phyloP scores from a whole-genome alignment of 768 basidiomycete species.

The Solioccasus polychromus region DNA sequence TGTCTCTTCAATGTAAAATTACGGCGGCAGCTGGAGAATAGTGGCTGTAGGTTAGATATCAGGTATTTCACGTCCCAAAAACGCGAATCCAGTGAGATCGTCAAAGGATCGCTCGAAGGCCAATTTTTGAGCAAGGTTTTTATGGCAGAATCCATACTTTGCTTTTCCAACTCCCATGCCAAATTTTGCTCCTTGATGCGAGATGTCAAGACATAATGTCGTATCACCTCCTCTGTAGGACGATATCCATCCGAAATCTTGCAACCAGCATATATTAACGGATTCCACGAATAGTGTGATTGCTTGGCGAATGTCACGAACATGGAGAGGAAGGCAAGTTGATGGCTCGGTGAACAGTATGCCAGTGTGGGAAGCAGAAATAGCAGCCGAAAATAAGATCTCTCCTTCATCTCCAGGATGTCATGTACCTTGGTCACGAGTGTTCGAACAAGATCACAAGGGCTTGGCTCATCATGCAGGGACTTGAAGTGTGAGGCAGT shows the following conservation, averaged over 20 bases:
- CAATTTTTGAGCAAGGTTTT: slow-evolving; percentile 7
- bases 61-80: slow-evolving; percentile 1
- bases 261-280: slow-evolving; percentile 3
- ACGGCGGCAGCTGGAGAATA: slow-evolving; percentile 14
- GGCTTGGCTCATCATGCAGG: background rate
- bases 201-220: background rate
- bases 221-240: background rate
- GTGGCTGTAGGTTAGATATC: background rate
- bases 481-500: background rate
- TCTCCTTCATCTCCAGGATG: background rate
- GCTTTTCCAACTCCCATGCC: background rate
- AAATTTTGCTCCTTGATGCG: background rate
- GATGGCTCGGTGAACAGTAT: slow-evolving; percentile 15
- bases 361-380: slow-evolving; percentile 9
- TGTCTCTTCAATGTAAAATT: slow-evolving; percentile 6
- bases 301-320: slow-evolving; percentile 27
- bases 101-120: slow-evolving; percentile 7
- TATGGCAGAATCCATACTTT: background rate
- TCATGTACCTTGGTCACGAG: background rate
- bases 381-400: background rate
- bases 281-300: background rate
- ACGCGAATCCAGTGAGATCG: background rate
- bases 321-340: slow-evolving; percentile 20
- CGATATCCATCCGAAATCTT: slow-evolving; percentile 11
- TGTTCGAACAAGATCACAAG: background rate